Evolutionary conservation across 1,284 basidiomycete species (phyloP), one percentile per base, ranked within the genome.

Genomic region (Tilletia caries): DNA sequence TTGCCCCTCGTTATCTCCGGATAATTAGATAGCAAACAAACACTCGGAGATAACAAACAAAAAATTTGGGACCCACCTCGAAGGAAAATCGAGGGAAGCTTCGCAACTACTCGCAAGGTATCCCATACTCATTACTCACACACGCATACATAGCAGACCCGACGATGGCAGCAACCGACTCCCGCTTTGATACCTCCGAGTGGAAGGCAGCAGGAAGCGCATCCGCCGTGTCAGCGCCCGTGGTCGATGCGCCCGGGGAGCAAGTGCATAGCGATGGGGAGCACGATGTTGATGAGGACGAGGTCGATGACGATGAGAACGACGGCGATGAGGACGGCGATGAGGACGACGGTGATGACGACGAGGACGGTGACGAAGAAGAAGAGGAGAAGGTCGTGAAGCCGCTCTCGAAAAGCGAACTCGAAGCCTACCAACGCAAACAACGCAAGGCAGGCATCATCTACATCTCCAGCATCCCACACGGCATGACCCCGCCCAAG

Each of bases 401-500:
- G 18, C 65, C 65, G 18, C 33, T 66, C 10, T 32, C 44, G 29
- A 50, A 48, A 2, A 64, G 74, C 15, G 78, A 78, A 69, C 77
- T 82, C 37, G 76, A 77, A 64, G 73, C 70, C 8, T 82, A 75
- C 72, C 68, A 76, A 65, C 73, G 76, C 41, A 79, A 80, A 67
- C 77, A 82, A 67, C 72, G 74, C 67, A 80, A 79, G 66, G 70
- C 75, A 46, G 95, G 93, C 0, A 90, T 98, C 70, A 86, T 98
- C 64, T 99, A 98, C 84, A 93, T 99, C 68, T 96, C 93, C 20
- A 88, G 95, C 48, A 91, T 98, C 79, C 96, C 96, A 0, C 95
- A 95, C n/a, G 96, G 95, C 0, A 98, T 99, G 96, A 92, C 91
- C 29, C 95, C 95, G 29, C 88, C 92, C 33, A 98, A 98, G 85